Percentiles rank a stretch among this genome's conserved stretches.
phyloP scores from a whole-genome alignment of 106 monocot genomes.

The Posidonia australis region DNA sequence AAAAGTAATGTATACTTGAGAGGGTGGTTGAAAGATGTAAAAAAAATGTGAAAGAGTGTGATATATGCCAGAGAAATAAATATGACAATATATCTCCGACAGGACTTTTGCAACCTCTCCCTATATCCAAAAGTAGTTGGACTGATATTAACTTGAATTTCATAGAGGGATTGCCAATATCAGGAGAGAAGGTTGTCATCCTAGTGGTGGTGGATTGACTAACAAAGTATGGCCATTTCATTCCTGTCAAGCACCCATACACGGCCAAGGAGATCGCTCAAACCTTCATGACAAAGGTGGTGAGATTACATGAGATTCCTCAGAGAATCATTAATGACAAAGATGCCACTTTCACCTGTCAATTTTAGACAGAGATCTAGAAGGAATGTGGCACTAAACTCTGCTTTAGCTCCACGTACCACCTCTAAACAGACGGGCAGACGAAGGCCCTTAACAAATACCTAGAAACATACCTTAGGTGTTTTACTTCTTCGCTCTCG shows the following conservation, averaged over 20 bases:
- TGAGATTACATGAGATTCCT: not conserved
- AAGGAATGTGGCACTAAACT: not conserved
- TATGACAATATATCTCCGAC: not conserved
- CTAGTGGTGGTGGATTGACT: conserved; percentile 5
- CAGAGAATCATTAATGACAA: not conserved
- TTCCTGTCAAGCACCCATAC: conserved; percentile 4
- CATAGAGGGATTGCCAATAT: not conserved
- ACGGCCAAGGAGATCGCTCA: not conserved
- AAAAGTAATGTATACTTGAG: not conserved
- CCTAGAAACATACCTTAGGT: too few relatives aligned
- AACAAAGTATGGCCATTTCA: conserved; percentile 12
- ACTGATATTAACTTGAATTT: conserved; percentile 14
- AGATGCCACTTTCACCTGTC: not conserved
- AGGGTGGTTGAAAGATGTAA: not conserved
- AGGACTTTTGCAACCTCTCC: conserved; percentile 13
- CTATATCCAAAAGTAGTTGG: conserved; percentile 7
- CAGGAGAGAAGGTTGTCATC: not conserved
- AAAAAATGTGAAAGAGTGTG: not conserved
- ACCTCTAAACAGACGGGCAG: conserved; percentile 14
- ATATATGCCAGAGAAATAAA: conserved; percentile 2
- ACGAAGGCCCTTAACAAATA: too few relatives aligned
- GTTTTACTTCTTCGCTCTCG: too few relatives aligned
- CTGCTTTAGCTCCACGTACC: conserved; percentile 3
- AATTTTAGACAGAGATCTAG: conserved; percentile 4
- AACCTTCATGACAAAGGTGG: not conserved